phyloP scores from a whole-genome alignment of 306 rosid species.

The Sophora flavescens region DNA sequence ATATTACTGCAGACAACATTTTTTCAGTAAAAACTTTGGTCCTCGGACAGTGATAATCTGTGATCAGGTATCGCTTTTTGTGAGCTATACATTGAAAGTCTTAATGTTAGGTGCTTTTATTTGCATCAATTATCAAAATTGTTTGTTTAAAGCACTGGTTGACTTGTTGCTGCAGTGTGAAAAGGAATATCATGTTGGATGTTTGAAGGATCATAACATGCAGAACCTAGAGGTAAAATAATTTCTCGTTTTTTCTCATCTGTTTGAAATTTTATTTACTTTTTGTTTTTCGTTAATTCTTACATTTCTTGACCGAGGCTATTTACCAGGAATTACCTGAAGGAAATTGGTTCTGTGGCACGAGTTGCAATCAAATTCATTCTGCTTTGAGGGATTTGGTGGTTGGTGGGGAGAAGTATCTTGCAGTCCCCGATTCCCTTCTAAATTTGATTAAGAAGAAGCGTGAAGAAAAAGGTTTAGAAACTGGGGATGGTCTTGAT shows the following conservation, averaged over 20 bases:
- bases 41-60: slow-evolving; percentile 89
- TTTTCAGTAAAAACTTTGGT: slow-evolving; percentile 78
- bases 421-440: slow-evolving; percentile 75
- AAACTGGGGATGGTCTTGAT: slow-evolving; percentile 52
- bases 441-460: slow-evolving; percentile 65
- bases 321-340: slow-evolving; percentile 82
- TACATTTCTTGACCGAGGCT: slow-evolving; percentile 29
- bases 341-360: slow-evolving; percentile 90
- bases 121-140: background rate
- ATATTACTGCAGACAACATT: slow-evolving; percentile 64
- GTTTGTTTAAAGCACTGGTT: slow-evolving; percentile 10
- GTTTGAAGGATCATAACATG: slow-evolving; percentile 83
- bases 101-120: slow-evolving; percentile 20
- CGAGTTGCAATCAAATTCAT: slow-evolving; percentile 63
- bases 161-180: slow-evolving; percentile 71
- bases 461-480: slow-evolving; percentile 58
- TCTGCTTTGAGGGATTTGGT: slow-evolving; percentile 65
- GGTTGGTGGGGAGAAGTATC: slow-evolving; percentile 61
- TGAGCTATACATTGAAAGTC: background rate
- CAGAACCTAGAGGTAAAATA: slow-evolving; percentile 71
- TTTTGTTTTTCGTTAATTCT: background rate
- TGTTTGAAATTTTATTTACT: background rate
- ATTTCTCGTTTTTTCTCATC: background rate
- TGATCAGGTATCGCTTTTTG: slow-evolving; percentile 78
- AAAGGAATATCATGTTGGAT: slow-evolving; percentile 93